These are phyloP conservation scores for Globisporangium spiculum DNA, from an alignment of 352 stramenopile genomes.

Conservation along the genomic window DNA sequence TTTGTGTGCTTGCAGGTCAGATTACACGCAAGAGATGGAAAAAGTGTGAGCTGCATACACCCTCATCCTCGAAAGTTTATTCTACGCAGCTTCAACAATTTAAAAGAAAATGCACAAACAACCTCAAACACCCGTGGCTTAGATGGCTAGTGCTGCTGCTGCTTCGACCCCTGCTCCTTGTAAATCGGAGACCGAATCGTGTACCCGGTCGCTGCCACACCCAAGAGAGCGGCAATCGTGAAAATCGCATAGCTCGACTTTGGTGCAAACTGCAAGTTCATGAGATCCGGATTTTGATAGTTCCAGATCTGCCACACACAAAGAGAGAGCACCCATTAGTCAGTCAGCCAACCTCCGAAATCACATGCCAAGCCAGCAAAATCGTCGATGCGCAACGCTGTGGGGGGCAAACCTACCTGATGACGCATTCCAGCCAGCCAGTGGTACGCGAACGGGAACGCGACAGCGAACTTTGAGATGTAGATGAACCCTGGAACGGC, in stretches of 20 bases:
- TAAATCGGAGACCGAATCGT: not conserved
- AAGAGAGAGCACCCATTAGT: not conserved
- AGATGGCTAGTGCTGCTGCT: not conserved
- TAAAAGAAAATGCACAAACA: not conserved
- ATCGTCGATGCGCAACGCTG: not conserved
- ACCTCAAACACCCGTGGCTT: too few species aligned
- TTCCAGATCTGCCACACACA: slow-evolving; percentile 59
- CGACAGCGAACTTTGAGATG: slow-evolving; percentile 83
- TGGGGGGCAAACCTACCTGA: slow-evolving; percentile 14
- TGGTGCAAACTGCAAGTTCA: slow-evolving; percentile 31
- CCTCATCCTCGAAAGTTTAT: not conserved
- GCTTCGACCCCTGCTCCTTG: not conserved
- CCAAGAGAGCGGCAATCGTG: slow-evolving; percentile 12
- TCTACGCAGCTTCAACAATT: not conserved
- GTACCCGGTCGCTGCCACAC: slow-evolving; percentile 7
- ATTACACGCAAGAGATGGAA: not conserved
- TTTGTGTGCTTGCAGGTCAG: not conserved
- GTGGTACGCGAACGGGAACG: slow-evolving; percentile 91
- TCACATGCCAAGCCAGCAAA: too few species aligned
- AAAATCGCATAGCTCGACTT: slow-evolving; percentile 28
- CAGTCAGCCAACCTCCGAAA: not conserved
- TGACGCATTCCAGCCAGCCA: slow-evolving; percentile 84
- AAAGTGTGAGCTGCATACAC: not conserved
- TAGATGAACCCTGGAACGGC: slow-evolving; percentile 33
- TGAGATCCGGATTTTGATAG: slow-evolving; percentile 46